Conservation (phyloP, 192 early-diverging fungal species). For the Gryganskiella cystojenkinii region DNA sequence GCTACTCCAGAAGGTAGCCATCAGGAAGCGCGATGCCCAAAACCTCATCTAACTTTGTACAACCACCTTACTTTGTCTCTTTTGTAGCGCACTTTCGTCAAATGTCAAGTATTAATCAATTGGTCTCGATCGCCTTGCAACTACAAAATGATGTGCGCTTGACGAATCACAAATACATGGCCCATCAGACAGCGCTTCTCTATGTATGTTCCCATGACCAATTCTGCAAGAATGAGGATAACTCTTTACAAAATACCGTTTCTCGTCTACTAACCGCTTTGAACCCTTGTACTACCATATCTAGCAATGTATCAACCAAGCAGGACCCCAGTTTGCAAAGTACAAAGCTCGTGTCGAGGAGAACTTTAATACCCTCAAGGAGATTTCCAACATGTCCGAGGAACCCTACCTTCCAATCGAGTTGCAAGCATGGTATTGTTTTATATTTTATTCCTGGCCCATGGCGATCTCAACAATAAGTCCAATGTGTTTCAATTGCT, state of each 20-base stretch:
- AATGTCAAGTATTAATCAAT: conserved; percentile 58
- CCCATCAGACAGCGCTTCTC: conserved; percentile 63
- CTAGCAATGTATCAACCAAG: conserved; percentile 60
- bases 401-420: conserved; percentile 47
- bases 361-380: conserved; percentile 53
- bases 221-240: neutral
- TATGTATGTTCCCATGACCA: conserved; percentile 50
- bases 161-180: conserved; percentile 64
- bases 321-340: conserved; percentile 54
- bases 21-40: too few species aligned
- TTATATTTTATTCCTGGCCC: too few species aligned
- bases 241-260: neutral
- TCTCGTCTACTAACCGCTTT: neutral
- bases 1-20: neutral
- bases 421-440: conserved; percentile 56
- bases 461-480: too few species aligned
- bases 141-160: conserved; percentile 60
- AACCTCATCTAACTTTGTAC: too few species aligned
- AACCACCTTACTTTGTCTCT: too few species aligned
- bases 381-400: conserved; percentile 43
- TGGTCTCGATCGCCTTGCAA: conserved; percentile 60
- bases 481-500: too few species aligned
- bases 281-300: neutral
- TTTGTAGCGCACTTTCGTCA: conserved; percentile 58
- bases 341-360: conserved; percentile 57